Evolutionary conservation across 2,329 filamentous ascomycete genomes (phyloP).

Genomic region (Fusarium sp.): DNA sequence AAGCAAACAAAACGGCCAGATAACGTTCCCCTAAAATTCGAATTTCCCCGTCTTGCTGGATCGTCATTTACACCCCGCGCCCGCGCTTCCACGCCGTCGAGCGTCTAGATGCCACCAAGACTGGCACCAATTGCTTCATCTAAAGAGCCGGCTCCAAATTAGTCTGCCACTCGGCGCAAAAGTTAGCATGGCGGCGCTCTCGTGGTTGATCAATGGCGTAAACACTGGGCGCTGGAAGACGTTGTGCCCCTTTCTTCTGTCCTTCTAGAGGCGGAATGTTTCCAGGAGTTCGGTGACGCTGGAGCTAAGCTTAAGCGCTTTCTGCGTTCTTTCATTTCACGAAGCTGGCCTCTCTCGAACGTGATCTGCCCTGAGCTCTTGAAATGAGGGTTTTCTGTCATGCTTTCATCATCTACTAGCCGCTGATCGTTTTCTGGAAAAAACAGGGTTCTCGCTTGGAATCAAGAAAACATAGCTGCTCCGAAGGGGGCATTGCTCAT

Average conservation of each 20-base stretch:
- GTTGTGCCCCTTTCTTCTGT: conserved; percentile 38
- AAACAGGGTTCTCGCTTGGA: conserved; percentile 15
- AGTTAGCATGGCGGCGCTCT: conserved; percentile 30
- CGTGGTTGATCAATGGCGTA: conserved; percentile 33
- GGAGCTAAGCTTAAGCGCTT: conserved; percentile 13
- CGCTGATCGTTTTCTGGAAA: conserved; percentile 9
- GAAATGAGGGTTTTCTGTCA: conserved; percentile 13
- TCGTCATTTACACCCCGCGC: conserved; percentile 28
- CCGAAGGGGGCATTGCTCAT: background rate
- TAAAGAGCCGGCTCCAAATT: conserved; percentile 27
- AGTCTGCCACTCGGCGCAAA: conserved; percentile 33
- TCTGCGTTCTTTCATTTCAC: conserved; percentile 23
- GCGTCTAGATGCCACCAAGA: conserved; percentile 36
- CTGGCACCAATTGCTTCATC: conserved; percentile 32
- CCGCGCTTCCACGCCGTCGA: conserved; percentile 28
- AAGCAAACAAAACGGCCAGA: conserved; percentile 22
- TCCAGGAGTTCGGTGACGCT: conserved; percentile 26
- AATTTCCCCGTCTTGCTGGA: conserved; percentile 27
- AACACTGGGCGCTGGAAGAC: conserved; percentile 23
- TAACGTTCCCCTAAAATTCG: background rate
- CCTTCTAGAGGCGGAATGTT: conserved; percentile 29
- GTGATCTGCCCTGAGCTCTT: conserved; percentile 16
- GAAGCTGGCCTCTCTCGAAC: conserved; percentile 9
- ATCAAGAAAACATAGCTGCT: background rate
- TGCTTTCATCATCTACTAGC: conserved; percentile 27